Conservation (phyloP, 2,329 filamentous ascomycete species). For the Neonectria neomacrospora region DNA sequence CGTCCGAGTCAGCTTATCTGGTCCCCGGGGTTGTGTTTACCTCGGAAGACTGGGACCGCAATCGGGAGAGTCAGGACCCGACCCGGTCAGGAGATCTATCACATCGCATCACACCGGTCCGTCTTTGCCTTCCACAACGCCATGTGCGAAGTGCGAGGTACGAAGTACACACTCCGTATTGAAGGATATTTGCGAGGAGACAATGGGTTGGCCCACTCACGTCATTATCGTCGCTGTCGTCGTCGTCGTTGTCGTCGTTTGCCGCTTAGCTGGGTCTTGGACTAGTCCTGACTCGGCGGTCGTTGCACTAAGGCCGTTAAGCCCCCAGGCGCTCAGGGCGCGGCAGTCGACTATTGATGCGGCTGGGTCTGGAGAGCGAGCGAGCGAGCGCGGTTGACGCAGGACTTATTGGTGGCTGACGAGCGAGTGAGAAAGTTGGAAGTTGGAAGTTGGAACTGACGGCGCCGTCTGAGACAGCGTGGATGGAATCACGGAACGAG, state of each 20-base stretch:
- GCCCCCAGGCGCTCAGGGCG: slow-evolving; percentile 22
- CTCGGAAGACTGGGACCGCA: slow-evolving; percentile 9
- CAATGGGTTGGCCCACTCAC: not conserved
- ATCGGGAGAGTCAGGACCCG: slow-evolving; percentile 6
- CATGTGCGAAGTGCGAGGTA: not conserved
- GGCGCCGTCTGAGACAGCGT: slow-evolving; percentile 9
- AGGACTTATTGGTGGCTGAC: slow-evolving; percentile 7
- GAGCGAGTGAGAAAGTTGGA: not conserved
- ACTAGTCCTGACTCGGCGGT: slow-evolving; percentile 9
- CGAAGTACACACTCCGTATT: not conserved
- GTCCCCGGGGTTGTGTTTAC: not conserved
- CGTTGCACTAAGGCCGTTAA: slow-evolving; percentile 20
- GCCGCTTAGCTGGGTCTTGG: slow-evolving; percentile 3
- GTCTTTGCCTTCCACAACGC: not conserved
- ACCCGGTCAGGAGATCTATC: slow-evolving; percentile 21
- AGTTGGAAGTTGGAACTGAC: not conserved
- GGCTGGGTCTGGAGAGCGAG: slow-evolving; percentile 11
- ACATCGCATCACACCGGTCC: slow-evolving; percentile 8
- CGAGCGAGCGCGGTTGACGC: slow-evolving; percentile 7
- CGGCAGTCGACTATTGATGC: slow-evolving; percentile 25
- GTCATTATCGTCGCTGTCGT: slow-evolving; percentile 8
- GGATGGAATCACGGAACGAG: slow-evolving; percentile 3
- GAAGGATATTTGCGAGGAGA: slow-evolving; percentile 1
- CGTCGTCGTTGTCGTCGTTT: not conserved
- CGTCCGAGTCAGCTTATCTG: slow-evolving; percentile 1